Evolutionary conservation across 2,329 filamentous ascomycete genomes (phyloP).

Genomic region (Diaporthe aspalathi): DNA sequence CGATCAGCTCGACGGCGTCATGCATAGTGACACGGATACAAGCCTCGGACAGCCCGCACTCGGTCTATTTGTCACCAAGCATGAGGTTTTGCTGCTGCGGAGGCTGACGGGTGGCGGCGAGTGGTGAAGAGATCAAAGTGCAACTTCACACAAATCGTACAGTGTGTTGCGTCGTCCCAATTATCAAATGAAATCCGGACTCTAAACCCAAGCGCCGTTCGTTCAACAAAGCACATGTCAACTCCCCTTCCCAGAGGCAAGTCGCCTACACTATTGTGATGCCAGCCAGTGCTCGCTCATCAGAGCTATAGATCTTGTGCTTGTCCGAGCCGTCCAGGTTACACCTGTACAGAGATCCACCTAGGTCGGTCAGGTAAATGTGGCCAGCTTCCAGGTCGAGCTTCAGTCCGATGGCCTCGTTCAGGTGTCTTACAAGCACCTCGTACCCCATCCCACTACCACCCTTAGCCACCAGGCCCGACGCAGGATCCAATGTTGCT

Average conservation of each 20-base stretch:
- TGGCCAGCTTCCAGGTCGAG: constrained; percentile 30
- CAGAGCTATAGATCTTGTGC: constrained; percentile 35
- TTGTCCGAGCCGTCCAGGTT: constrained; percentile 36
- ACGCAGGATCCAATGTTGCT: constrained; percentile 40
- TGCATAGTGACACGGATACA: constrained; percentile 37
- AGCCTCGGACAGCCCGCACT: constrained; percentile 31
- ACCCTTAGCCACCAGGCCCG: background rate
- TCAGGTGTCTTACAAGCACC: constrained; percentile 38
- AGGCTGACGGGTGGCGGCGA: constrained; percentile 37
- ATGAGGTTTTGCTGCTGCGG: constrained; percentile 61
- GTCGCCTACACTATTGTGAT: constrained; percentile 12
- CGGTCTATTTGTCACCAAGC: constrained; percentile 62
- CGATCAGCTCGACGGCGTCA: constrained; percentile 54
- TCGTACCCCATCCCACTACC: constrained; percentile 26
- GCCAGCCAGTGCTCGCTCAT: constrained; percentile 20
- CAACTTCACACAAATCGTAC: background rate
- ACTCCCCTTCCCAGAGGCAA: background rate
- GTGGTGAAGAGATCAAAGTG: background rate
- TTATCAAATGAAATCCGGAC: background rate
- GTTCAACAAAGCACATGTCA: background rate
- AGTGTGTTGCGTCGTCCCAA: background rate
- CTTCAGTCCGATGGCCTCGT: constrained; percentile 40
- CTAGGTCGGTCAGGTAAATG: constrained; percentile 38
- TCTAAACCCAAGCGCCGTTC: background rate
- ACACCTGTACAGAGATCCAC: constrained; percentile 36